These are phyloP conservation scores for Aspergillus bombycis DNA, from an alignment of 2,329 filamentous ascomycete genomes.

Conservation along the genomic window DNA sequence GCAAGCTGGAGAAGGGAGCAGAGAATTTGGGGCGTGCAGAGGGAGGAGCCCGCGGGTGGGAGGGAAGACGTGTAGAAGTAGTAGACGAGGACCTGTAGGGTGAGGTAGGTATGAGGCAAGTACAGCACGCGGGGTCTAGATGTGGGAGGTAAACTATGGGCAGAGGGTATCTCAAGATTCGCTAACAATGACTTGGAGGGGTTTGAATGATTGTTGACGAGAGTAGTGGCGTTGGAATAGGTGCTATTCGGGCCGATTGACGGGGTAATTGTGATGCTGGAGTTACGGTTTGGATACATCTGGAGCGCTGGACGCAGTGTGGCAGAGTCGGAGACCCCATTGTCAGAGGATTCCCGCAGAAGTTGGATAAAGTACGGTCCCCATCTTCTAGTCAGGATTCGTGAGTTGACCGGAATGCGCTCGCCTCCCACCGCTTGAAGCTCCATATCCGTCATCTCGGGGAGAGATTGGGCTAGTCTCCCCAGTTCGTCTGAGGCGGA, in stretches of 20 bases:
- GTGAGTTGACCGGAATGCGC: slow-evolving; percentile 89
- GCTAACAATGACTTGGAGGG: slow-evolving; percentile 39
- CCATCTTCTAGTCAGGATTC: slow-evolving; percentile 85
- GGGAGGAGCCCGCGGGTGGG: slow-evolving; percentile 71
- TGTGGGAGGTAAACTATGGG: slow-evolving; percentile 55
- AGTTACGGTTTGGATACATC: slow-evolving; percentile 69
- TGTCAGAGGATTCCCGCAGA: slow-evolving; percentile 75
- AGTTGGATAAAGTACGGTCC: slow-evolving; percentile 95
- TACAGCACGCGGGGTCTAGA: slow-evolving; percentile 84
- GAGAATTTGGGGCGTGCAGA: slow-evolving; percentile 92
- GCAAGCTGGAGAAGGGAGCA: slow-evolving; percentile 94
- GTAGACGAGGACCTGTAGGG: slow-evolving; percentile 85
- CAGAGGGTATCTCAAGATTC: slow-evolving; percentile 57
- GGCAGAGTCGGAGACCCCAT: slow-evolving; percentile 70
- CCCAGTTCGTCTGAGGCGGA: slow-evolving; percentile 83
- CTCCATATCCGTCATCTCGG: slow-evolving; percentile 96
- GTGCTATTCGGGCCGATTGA: slow-evolving; percentile 45
- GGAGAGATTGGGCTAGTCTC: slow-evolving; percentile 73
- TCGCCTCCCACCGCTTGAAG: slow-evolving; percentile 90
- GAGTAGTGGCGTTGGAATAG: slow-evolving; percentile 47
- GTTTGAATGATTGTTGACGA: slow-evolving; percentile 38
- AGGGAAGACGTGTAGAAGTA: slow-evolving; percentile 92
- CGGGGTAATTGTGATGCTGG: slow-evolving; percentile 81
- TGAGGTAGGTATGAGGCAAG: slow-evolving; percentile 87
- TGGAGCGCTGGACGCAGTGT: slow-evolving; percentile 69